Evolutionary conservation across 2,329 filamentous ascomycete genomes (phyloP).

Genomic region (Cladosporium sp.): DNA sequence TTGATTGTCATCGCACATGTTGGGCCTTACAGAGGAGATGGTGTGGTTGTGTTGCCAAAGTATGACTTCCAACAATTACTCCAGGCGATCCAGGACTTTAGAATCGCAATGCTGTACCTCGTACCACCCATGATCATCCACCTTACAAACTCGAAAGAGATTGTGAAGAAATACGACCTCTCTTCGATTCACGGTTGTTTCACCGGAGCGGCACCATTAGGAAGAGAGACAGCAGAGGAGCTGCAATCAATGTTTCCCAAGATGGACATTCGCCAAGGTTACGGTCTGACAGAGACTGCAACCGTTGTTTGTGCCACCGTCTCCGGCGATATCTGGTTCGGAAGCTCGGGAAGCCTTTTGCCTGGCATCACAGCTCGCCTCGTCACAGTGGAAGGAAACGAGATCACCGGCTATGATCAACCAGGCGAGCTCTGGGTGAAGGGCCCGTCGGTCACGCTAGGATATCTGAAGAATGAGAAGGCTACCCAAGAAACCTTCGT

Average conservation of each 20-base stretch:
- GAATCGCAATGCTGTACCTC: conserved; percentile 63
- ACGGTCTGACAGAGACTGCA: conserved; percentile 73
- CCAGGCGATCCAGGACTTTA: conserved; percentile 61
- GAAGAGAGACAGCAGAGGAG: conserved; percentile 66
- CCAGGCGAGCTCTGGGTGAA: conserved; percentile 79
- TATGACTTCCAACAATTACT: conserved; percentile 69
- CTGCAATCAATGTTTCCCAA: conserved; percentile 58
- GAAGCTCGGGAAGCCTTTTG: conserved; percentile 67
- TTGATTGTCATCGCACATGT: conserved; percentile 67
- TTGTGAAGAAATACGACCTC: conserved; percentile 65
- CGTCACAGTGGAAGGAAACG: conserved; percentile 62
- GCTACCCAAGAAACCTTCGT: conserved; percentile 71
- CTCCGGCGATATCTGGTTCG: conserved; percentile 62
- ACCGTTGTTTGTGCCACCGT: conserved; percentile 64
- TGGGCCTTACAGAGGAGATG: conserved; percentile 67
- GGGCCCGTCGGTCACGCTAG: conserved; percentile 70
- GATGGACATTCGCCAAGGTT: conserved; percentile 59
- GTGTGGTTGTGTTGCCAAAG: conserved; percentile 66
- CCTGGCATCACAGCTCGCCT: conserved; percentile 64
- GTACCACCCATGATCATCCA: conserved; percentile 80
- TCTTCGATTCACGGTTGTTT: conserved; percentile 63
- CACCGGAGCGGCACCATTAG: conserved; percentile 74
- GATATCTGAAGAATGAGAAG: conserved; percentile 82
- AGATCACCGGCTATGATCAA: conserved; percentile 66
- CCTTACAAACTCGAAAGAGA: conserved; percentile 61